phyloP scores from a whole-genome alignment of 192 early-diverging fungal species.

The Helicostylum pulchrum region DNA sequence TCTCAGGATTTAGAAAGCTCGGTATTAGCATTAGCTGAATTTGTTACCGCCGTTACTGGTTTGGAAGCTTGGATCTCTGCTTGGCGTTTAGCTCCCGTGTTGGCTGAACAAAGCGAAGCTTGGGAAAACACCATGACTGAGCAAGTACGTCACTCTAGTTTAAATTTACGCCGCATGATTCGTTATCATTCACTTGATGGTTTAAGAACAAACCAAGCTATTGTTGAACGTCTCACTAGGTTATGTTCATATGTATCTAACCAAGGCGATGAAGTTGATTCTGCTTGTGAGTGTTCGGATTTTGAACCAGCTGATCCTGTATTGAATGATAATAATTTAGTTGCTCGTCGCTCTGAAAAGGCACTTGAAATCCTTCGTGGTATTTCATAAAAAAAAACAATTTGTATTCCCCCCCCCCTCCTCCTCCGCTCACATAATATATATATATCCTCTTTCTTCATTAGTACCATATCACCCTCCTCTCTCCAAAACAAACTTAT shows the following conservation, averaged over 20 bases:
- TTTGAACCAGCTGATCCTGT: conserved; percentile 1
- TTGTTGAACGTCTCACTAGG: conserved; percentile 22
- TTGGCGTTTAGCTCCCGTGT: neutral
- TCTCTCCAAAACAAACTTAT: too few relatives aligned
- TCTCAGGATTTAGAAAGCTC: conserved; percentile 17
- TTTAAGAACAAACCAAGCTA: conserved; percentile 17
- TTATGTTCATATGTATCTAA: conserved; percentile 15
- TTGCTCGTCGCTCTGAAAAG: neutral
- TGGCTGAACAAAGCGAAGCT: neutral
- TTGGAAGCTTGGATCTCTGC: conserved; percentile 34
- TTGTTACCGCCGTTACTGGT: conserved; percentile 22
- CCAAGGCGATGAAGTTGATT: conserved; percentile 9
- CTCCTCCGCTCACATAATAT: conserved; percentile 1
- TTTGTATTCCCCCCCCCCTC: neutral
- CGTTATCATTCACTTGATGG: conserved; percentile 16
- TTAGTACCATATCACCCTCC: too few relatives aligned
- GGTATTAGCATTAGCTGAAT: conserved; percentile 26
- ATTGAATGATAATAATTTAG: neutral
- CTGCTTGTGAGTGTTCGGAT: conserved; percentile 16
- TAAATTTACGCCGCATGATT: conserved; percentile 30
- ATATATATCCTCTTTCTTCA: neutral
- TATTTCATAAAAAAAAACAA: conserved; percentile 3
- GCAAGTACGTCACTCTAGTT: conserved; percentile 7
- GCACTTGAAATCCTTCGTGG: conserved; percentile 13
- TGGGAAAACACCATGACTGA: conserved; percentile 3